Conservation (phyloP, 495 filamentous ascomycete species). For the Physcia stellaris region DNA sequence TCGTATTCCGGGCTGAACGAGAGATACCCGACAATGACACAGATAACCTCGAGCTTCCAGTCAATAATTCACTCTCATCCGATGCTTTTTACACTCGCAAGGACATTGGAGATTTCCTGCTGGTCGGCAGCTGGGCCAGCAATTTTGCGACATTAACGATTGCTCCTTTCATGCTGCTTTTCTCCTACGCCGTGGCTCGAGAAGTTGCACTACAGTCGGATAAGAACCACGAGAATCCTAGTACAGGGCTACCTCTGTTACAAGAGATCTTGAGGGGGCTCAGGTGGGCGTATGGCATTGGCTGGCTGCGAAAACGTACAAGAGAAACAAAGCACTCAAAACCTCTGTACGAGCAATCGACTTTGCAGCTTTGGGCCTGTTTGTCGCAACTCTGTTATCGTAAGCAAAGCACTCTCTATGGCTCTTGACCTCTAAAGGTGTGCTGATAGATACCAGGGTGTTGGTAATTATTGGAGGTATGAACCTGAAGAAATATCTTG, state of each 20-base stretch:
- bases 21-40: neutral
- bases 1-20: conserved; percentile 3
- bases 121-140: conserved; percentile 7
- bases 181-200: conserved; percentile 7
- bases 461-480: conserved; percentile 4
- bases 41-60: neutral
- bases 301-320: neutral
- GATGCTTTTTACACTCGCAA: conserved; percentile 2
- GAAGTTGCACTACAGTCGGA: neutral
- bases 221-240: neutral
- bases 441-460: neutral
- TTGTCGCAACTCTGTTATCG: conserved; percentile 1
- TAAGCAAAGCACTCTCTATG: neutral
- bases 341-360: conserved; percentile 1
- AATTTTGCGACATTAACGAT: conserved; percentile 6
- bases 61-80: neutral
- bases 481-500: neutral
- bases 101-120: conserved; percentile 2
- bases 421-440: too few relatives aligned
- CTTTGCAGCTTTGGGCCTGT: conserved; percentile 2
- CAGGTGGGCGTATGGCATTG: conserved; percentile 5
- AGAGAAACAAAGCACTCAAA: neutral
- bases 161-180: conserved; percentile 8
- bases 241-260: neutral
- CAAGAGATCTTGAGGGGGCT: conserved; percentile 4